Conservation (phyloP, 2,329 filamentous ascomycete species). For the Colletotrichum euphorbiae region DNA sequence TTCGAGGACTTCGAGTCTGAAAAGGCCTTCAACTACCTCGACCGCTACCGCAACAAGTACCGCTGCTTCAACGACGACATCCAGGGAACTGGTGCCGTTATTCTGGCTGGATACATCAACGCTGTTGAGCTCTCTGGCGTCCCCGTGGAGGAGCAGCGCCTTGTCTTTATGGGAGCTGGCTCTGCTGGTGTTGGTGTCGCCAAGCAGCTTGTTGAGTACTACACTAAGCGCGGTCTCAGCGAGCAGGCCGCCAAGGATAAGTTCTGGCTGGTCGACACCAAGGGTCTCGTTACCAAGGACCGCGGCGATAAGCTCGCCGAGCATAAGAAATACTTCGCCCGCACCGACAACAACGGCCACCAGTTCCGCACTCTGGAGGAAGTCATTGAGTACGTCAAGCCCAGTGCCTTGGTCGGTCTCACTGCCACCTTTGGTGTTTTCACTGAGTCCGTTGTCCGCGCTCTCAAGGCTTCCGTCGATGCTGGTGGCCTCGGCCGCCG, state of each 20-base stretch:
- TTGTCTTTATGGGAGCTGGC: constrained; percentile 96
- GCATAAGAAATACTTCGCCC: constrained; percentile 82
- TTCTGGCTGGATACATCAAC: constrained; percentile 80
- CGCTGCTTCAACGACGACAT: constrained; percentile 99
- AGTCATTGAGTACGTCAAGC: constrained; percentile 94
- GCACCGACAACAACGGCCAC: constrained; percentile 72
- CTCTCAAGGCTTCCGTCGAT: constrained; percentile 73
- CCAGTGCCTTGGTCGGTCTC: constrained; percentile 92
- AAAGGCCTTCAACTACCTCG: constrained; percentile 90
- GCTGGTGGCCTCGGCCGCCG: constrained; percentile 75
- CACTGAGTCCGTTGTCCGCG: constrained; percentile 84
- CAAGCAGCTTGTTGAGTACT: constrained; percentile 97
- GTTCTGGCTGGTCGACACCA: constrained; percentile 98
- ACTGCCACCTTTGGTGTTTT: constrained; percentile 96
- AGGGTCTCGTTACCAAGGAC: constrained; percentile 92
- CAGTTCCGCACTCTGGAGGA: constrained; percentile 86
- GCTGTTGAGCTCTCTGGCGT: constrained; percentile 87
- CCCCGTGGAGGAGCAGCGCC: constrained; percentile 87
- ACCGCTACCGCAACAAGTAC: constrained; percentile 88
- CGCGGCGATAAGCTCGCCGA: constrained; percentile 93
- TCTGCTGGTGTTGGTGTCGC: constrained; percentile 97
- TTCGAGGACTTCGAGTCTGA: constrained; percentile 98
- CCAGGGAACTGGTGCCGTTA: constrained; percentile 95
- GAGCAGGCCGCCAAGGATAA: constrained; percentile 89
- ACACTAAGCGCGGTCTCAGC: constrained; percentile 89